A percentile compares a stretch with the other conserved stretches of the same genome.
phyloP scores from a whole-genome alignment of 352 stramenopile genomes.

The Phytopythium sindhum region DNA sequence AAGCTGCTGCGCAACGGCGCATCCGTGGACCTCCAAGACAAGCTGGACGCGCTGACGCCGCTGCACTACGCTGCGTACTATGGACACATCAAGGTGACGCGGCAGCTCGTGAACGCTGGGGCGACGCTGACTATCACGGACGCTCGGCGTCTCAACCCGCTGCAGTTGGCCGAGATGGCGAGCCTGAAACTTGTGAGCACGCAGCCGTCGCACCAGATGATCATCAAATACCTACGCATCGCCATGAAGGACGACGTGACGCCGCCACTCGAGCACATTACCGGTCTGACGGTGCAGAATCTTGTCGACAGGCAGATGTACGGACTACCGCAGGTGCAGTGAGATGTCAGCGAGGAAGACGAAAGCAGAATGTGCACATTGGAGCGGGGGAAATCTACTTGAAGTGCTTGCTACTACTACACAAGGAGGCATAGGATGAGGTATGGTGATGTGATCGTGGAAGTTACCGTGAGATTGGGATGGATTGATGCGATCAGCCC shows the following conservation, averaged over 20 bases:
- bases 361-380: too few species aligned
- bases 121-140: conserved; percentile 50
- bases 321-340: conserved; percentile 34
- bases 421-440: background rate
- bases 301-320: conserved; percentile 63
- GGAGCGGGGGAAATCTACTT: background rate
- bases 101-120: conserved; percentile 51
- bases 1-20: conserved; percentile 65
- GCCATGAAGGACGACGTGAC: conserved; percentile 74
- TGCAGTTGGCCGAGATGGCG: conserved; percentile 74
- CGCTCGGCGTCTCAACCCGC: conserved; percentile 57
- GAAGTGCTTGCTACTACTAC: conserved; percentile 8
- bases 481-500: conserved; percentile 13
- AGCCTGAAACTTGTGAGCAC: conserved; percentile 71
- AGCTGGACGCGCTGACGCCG: conserved; percentile 52
- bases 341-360: background rate
- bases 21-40: conserved; percentile 57
- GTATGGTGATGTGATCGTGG: background rate
- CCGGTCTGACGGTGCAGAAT: conserved; percentile 61
- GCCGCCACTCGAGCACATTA: conserved; percentile 72
- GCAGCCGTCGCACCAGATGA: conserved; percentile 82
- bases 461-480: background rate
- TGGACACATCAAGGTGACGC: conserved; percentile 66
- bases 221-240: conserved; percentile 78
- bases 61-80: conserved; percentile 78